Base-by-base conservation (phyloP, 2,329 filamentous ascomycete species). In the Thielaviopsis punctulata region DNA sequence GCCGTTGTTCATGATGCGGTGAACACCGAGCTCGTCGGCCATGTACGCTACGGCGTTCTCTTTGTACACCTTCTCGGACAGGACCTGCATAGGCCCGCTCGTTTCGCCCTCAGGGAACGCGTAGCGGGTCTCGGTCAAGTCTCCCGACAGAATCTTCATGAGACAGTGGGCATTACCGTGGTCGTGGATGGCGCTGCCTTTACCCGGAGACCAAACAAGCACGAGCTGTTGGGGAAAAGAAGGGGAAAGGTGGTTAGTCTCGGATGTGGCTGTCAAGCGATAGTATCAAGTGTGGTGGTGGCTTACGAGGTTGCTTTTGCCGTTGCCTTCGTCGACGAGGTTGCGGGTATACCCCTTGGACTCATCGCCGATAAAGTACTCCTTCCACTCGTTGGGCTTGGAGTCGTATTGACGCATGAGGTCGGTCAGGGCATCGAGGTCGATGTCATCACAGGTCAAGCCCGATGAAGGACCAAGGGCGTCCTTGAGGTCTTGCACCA, bases 91-190 rank as follows among this genome's bases (percentile, higher is more conserved):
- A 2, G 80, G 79, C 5, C 70, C 69, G 48, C 73, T 68, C 48
- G 71, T 66, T 48, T 66, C 64, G 21, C 64, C 63, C 48, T 70
- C 63, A 0, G 88, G 88, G 68, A 84, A 88, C 49, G 75, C 74
- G 65, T 86, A 95, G 55, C 86, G 76, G 18, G 85, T 89, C 69
- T 95, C 89, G 59, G 79, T 84, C 55, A 95, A 70, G 56, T 72
- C 75, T 45, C 89, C 89, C 59, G 79, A 80, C 57, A 95, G 75
- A 58, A 90, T 80, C 71, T 83, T 94, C 86, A 95, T 95, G 59
- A 95, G 71, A 66, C 89, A 95, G 64, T 95, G 89, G 39, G 88
- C 86, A 56, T 90, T 86, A 62, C 82, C 82, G 65, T 87, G 84
- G 64, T 95, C 89, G 63, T 95, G 89, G 62, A 95, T 87, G 10